Conservation (phyloP, 768 basidiomycete species). For the Chalciporus pseudorubinellus region DNA sequence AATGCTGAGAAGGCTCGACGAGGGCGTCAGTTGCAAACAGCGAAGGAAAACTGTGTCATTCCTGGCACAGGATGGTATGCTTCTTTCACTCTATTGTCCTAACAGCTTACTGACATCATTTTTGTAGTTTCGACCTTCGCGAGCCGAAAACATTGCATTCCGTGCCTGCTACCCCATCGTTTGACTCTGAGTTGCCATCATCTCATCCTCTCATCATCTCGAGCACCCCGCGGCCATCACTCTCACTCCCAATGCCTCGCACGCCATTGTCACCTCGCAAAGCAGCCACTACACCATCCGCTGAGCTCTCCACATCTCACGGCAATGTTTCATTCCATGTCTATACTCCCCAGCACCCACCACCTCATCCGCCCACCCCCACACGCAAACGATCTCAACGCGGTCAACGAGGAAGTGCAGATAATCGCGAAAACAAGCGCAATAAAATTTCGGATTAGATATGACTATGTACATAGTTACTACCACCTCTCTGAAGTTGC, state of each 20-base stretch:
- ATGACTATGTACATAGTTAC: neutral
- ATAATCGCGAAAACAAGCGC: too few species aligned
- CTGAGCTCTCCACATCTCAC: too few species aligned
- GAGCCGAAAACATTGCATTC: neutral
- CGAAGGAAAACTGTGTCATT: constrained; percentile 1
- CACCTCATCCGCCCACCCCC: neutral
- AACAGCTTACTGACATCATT: neutral
- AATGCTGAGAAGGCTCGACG: neutral
- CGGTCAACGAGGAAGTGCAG: too few species aligned
- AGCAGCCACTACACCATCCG: neutral
- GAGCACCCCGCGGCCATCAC: neutral
- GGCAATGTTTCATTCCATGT: neutral
- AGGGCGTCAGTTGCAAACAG: neutral
- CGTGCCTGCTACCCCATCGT: too few species aligned
- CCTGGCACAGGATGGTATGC: constrained; percentile 1
- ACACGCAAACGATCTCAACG: neutral
- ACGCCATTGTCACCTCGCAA: neutral
- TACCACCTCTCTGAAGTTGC: constrained; percentile 1
- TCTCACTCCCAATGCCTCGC: neutral
- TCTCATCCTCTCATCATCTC: too few species aligned
- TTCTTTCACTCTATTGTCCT: neutral
- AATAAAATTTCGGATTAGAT: neutral
- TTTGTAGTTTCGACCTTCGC: neutral
- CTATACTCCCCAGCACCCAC: neutral
- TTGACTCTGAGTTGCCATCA: too few species aligned